These are phyloP conservation scores for Coemansia sp. DNA, from an alignment of 192 early-diverging fungal species.

Conservation along the genomic window DNA sequence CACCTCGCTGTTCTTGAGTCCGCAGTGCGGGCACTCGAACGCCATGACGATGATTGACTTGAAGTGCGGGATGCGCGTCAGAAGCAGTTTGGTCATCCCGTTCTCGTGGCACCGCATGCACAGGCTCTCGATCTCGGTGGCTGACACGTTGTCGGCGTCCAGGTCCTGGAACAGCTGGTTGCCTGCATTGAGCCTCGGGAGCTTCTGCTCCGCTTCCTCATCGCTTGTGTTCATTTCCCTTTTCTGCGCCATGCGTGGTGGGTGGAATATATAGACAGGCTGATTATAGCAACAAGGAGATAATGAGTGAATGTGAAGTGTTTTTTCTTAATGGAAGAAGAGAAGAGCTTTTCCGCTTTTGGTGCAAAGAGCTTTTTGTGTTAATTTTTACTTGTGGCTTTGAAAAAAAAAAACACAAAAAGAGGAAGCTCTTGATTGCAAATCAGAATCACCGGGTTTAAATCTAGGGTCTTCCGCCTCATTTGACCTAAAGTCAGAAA, in stretches of 20 bases:
- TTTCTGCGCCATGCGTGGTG: background rate
- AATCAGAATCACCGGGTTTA: too few relatives aligned
- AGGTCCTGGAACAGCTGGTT: constrained; percentile 70
- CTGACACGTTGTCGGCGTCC: constrained; percentile 59
- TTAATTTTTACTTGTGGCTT: too few relatives aligned
- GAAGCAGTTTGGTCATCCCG: constrained; percentile 81
- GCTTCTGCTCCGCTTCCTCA: constrained; percentile 16
- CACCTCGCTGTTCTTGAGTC: constrained; percentile 85
- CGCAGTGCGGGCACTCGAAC: constrained; percentile 89
- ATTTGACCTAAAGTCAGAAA: too few relatives aligned
- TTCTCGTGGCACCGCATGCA: constrained; percentile 92
- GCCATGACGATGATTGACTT: constrained; percentile 82
- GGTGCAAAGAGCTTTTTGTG: too few relatives aligned
- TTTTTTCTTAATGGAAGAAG: too few relatives aligned
- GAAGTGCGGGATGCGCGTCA: constrained; percentile 94
- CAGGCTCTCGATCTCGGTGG: constrained; percentile 83
- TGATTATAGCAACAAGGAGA: too few relatives aligned
- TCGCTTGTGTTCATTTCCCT: constrained; percentile 12
- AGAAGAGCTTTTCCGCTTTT: too few relatives aligned
- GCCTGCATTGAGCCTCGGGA: constrained; percentile 34
- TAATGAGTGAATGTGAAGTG: too few relatives aligned
- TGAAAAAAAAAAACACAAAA: too few relatives aligned
- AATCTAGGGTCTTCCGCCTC: too few relatives aligned
- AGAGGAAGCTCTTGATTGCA: too few relatives aligned
- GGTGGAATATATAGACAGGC: background rate